phyloP scores from a whole-genome alignment of 2,329 filamentous ascomycete genomes.

The Elsinoe fawcettii region DNA sequence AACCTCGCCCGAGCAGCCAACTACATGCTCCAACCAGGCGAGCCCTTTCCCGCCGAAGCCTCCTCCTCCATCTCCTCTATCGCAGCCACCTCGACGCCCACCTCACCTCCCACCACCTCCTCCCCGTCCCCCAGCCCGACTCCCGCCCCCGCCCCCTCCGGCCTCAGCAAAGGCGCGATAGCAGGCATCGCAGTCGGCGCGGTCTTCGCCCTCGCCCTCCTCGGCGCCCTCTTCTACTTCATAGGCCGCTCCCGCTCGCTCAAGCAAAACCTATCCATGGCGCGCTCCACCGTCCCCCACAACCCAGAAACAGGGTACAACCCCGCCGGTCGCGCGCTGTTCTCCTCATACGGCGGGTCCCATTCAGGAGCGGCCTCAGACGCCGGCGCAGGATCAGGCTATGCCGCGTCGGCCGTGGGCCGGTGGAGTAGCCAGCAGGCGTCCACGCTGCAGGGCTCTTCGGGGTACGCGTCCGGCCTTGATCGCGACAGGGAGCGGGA shows the following conservation, averaged over 20 bases:
- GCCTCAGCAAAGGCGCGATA: slow-evolving; percentile 35
- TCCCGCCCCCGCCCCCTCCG: slow-evolving; percentile 15
- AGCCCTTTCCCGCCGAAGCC: slow-evolving; percentile 34
- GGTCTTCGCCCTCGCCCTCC: slow-evolving; percentile 51
- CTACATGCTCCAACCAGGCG: slow-evolving; percentile 33
- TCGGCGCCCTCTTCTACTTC: slow-evolving; percentile 57
- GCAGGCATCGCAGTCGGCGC: slow-evolving; percentile 55
- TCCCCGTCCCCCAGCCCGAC: slow-evolving; percentile 18
- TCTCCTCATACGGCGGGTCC: background rate
- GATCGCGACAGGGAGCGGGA: background rate
- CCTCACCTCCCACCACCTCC: slow-evolving; percentile 18
- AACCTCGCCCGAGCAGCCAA: slow-evolving; percentile 22
- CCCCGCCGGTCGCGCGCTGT: background rate
- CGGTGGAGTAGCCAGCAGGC: background rate
- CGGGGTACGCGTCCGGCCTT: background rate
- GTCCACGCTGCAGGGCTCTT: background rate
- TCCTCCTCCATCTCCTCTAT: slow-evolving; percentile 21
- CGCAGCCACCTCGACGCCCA: slow-evolving; percentile 21
- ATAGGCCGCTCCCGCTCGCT: slow-evolving; percentile 42
- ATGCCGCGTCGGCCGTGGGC: background rate
- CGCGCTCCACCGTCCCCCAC: slow-evolving; percentile 6
- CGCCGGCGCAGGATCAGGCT: background rate
- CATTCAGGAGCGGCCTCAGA: background rate
- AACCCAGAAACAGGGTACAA: slow-evolving; percentile 8
- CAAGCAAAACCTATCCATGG: slow-evolving; percentile 3